These are phyloP conservation scores for Lathyrus aphaca DNA, from an alignment of 306 rosid species.

Conservation along the genomic window DNA sequence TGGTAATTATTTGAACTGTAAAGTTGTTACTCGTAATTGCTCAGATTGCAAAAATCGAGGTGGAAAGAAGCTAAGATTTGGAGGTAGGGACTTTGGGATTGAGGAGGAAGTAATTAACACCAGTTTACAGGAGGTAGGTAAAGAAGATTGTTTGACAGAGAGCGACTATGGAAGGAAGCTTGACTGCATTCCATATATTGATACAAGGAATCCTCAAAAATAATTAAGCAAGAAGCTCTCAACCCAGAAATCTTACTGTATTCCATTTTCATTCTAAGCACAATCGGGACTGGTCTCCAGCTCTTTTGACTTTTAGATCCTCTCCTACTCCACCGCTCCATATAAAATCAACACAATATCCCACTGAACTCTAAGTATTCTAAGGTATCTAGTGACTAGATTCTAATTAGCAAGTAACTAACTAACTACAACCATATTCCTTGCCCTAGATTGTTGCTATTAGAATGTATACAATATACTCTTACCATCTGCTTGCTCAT, in stretches of 20 bases:
- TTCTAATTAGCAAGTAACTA: conserved; percentile 2
- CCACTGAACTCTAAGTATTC: not conserved
- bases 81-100: not conserved
- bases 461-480: not conserved
- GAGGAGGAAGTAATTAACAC: conserved; percentile 5
- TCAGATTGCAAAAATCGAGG: conserved; percentile 9
- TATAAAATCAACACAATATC: not conserved
- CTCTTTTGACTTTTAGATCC: not conserved
- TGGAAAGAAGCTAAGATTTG: not conserved
- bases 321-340: not conserved
- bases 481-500: not conserved
- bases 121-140: not conserved
- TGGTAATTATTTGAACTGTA: conserved; percentile 4
- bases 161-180: conserved; percentile 8
- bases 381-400: not conserved
- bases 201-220: conserved; percentile 5
- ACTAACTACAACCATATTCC: conserved; percentile 4
- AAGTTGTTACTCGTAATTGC: conserved; percentile 12
- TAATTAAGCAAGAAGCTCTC: conserved; percentile 13
- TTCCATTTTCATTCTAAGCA: conserved; percentile 15
- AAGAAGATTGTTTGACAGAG: conserved; percentile 2
- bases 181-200: conserved; percentile 1
- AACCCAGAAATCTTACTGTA: conserved; percentile 9
- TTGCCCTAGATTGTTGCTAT: conserved; percentile 6
- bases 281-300: not conserved